These are phyloP conservation scores for Aristolochia contorta DNA, from an alignment of 164 flowering plant species.

Conservation along the genomic window DNA sequence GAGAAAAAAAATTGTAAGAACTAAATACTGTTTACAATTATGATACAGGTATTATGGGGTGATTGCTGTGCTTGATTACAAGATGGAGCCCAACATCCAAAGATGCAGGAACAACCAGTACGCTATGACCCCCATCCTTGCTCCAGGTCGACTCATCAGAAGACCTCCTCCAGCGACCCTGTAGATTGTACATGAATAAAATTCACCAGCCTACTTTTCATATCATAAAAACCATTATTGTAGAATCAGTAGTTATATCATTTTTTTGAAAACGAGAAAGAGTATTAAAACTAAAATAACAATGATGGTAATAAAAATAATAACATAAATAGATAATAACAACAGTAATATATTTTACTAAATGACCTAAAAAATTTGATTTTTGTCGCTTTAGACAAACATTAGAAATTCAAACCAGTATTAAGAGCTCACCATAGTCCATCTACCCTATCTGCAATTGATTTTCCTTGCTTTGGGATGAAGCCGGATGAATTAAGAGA, in stretches of 20 bases:
- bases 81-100: constrained; percentile 75
- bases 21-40: constrained; percentile 1
- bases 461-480: constrained; percentile 78
- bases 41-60: not conserved
- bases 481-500: constrained; percentile 82
- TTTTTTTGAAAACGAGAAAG: not conserved
- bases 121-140: constrained; percentile 70
- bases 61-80: constrained; percentile 23
- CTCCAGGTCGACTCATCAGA: constrained; percentile 76
- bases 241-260: too few species aligned
- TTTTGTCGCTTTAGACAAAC: not conserved
- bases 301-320: too few species aligned
- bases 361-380: too few species aligned
- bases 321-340: not conserved
- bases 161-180: constrained; percentile 86
- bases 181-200: constrained; percentile 9
- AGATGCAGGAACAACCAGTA: constrained; percentile 73
- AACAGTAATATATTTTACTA: not conserved
- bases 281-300: too few species aligned
- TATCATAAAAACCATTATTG: not conserved
- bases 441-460: constrained; percentile 77
- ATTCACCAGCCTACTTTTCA: not conserved
- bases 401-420: not conserved
- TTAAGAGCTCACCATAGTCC: constrained; percentile 63
- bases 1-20: not conserved